Evolutionary conservation across 768 basidiomycete genomes (phyloP).

Genomic region (Suillus brevipes): DNA sequence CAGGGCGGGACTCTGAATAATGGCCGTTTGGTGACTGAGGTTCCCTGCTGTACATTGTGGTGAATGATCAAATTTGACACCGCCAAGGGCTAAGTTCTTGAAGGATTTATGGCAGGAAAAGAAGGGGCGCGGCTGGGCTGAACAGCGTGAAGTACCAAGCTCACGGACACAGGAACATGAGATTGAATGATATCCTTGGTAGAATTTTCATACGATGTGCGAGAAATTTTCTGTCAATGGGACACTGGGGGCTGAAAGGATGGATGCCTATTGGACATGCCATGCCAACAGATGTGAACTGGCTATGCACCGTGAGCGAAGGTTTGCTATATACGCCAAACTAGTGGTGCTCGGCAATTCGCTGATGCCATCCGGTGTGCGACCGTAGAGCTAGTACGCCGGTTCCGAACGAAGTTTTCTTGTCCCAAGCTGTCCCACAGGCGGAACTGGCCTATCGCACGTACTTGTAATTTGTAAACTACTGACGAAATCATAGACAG

Average conservation of each 20-base stretch:
- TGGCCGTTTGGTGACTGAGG: conserved; percentile 4
- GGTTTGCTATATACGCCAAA: background rate
- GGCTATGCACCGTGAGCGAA: conserved; percentile 8
- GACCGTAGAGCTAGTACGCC: background rate
- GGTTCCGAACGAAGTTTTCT: background rate
- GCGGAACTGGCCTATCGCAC: background rate
- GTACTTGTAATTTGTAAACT: background rate
- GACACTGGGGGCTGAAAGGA: background rate
- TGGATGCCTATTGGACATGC: background rate
- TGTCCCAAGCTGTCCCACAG: background rate
- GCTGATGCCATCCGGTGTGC: background rate
- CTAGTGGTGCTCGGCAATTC: background rate
- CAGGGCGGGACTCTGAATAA: conserved; percentile 10
- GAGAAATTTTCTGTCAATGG: conserved; percentile 8
- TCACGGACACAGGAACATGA: conserved; percentile 13
- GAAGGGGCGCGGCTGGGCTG: background rate
- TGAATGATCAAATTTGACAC: background rate
- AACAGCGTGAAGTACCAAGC: conserved; percentile 4
- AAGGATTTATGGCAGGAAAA: conserved; percentile 8
- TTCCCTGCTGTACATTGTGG: conserved; percentile 7
- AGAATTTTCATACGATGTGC: conserved; percentile 13
- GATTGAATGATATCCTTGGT: conserved; percentile 5
- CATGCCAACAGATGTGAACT: conserved; percentile 14
- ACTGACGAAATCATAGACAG: background rate
- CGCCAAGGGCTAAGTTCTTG: background rate